A percentile compares a stretch with the other conserved stretches of the same genome.
These are phyloP conservation scores for Globisporangium cederbergense DNA, from an alignment of 352 stramenopile species.

Conservation along the genomic window DNA sequence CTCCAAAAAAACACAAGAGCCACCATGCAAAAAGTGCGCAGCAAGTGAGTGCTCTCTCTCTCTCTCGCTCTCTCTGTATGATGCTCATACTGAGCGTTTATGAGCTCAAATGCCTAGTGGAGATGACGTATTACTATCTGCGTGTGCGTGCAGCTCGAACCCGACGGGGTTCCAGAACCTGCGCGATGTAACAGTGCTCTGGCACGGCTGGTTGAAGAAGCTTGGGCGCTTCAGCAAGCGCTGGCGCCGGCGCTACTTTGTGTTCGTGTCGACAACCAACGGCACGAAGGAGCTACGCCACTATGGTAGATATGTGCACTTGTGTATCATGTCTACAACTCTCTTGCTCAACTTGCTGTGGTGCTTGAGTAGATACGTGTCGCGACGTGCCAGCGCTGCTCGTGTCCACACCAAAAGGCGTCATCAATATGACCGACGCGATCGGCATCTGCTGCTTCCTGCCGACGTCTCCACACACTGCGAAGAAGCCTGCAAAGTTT, in stretches of 20 bases:
- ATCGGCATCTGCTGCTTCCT: constrained; percentile 79
- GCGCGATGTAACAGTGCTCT: constrained; percentile 66
- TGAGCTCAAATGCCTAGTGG: constrained; percentile 8
- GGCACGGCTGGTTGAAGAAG: constrained; percentile 84
- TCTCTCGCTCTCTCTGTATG: constrained; percentile 2
- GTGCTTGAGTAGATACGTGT: constrained; percentile 31
- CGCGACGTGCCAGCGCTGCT: constrained; percentile 60
- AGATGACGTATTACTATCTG: background rate
- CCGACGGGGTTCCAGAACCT: constrained; percentile 44
- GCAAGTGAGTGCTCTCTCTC: constrained; percentile 33
- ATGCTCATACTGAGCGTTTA: background rate
- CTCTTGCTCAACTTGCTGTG: background rate
- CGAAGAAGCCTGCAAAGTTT: constrained; percentile 57
- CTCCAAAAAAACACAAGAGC: background rate
- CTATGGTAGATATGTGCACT: constrained; percentile 24
- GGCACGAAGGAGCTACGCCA: constrained; percentile 76
- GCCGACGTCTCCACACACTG: constrained; percentile 28
- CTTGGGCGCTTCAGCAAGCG: constrained; percentile 80
- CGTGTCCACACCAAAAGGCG: constrained; percentile 65
- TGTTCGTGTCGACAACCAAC: constrained; percentile 64
- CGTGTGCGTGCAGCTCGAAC: constrained; percentile 31
- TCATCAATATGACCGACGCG: constrained; percentile 66
- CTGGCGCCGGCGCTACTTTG: constrained; percentile 75
- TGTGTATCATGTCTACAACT: too few relatives aligned
- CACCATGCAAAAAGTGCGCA: constrained; percentile 44